Conservation (phyloP, 1,284 basidiomycete genomes). For the Takashimella koratensis region DNA sequence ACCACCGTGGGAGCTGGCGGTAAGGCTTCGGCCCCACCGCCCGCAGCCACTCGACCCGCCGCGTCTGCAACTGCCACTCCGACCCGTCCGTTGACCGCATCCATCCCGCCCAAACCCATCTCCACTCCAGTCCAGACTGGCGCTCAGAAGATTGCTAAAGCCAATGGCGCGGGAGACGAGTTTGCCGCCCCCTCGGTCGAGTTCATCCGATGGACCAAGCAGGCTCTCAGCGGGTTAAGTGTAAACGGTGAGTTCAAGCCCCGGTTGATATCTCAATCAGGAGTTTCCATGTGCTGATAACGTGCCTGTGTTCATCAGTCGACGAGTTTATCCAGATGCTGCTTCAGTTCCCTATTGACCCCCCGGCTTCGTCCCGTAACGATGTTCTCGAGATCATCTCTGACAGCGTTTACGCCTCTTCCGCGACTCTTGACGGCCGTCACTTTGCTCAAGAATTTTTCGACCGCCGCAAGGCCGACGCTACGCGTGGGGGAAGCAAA, state of each 20-base stretch:
- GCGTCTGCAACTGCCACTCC: slow-evolving; percentile 24
- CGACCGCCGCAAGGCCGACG: slow-evolving; percentile 76
- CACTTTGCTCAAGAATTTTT: slow-evolving; percentile 91
- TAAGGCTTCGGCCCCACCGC: slow-evolving; percentile 54
- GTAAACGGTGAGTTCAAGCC: slow-evolving; percentile 66
- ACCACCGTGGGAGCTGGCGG: slow-evolving; percentile 77
- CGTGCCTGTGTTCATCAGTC: slow-evolving; percentile 53
- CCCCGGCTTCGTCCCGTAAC: slow-evolving; percentile 58
- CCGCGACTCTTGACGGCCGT: slow-evolving; percentile 88
- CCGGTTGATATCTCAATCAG: slow-evolving; percentile 28
- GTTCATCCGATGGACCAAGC: slow-evolving; percentile 87
- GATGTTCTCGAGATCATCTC: slow-evolving; percentile 80
- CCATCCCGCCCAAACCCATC: slow-evolving; percentile 13
- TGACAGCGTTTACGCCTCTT: slow-evolving; percentile 88
- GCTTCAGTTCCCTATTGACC: slow-evolving; percentile 82
- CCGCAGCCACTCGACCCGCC: slow-evolving; percentile 41
- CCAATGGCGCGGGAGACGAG: slow-evolving; percentile 52
- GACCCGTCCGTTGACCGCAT: slow-evolving; percentile 11
- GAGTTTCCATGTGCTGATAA: slow-evolving; percentile 3
- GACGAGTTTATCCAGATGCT: slow-evolving; percentile 92
- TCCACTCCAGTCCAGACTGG: slow-evolving; percentile 8
- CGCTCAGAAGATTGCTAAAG: slow-evolving; percentile 13
- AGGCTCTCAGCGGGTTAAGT: slow-evolving; percentile 79
- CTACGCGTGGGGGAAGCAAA: slow-evolving; percentile 28
- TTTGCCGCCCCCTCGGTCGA: slow-evolving; percentile 69